Conservation (phyloP, 2,329 filamentous ascomycete species). For the Cephalotrichum gorgonifer region DNA sequence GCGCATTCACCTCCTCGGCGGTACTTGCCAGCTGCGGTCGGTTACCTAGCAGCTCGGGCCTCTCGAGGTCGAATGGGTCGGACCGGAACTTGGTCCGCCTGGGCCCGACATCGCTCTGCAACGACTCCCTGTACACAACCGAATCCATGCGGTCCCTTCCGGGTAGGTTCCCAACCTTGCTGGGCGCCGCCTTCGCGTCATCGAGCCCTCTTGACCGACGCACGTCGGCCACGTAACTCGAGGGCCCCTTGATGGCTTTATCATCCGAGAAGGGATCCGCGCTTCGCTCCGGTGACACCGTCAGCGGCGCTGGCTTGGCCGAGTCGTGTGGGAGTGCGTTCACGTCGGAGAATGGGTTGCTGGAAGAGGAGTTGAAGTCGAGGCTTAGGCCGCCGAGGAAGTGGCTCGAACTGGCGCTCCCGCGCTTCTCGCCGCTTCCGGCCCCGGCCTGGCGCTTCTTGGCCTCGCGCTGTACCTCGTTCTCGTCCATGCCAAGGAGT, state of each 20-base stretch:
- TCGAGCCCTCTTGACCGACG: slow-evolving; percentile 39
- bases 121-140: slow-evolving; percentile 27
- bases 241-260: slow-evolving; percentile 28
- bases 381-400: slow-evolving; percentile 29
- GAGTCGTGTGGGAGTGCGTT: slow-evolving; percentile 28
- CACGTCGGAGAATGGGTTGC: slow-evolving; percentile 38
- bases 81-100: slow-evolving; percentile 48
- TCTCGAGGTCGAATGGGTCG: slow-evolving; percentile 56
- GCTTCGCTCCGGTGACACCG: slow-evolving; percentile 12
- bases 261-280: slow-evolving; percentile 36
- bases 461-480: slow-evolving; percentile 25
- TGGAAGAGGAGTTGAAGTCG: slow-evolving; percentile 19
- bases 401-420: slow-evolving; percentile 23
- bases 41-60: slow-evolving; percentile 29
- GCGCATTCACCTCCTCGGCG: background rate
- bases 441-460: slow-evolving; percentile 21
- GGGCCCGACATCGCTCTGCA: slow-evolving; percentile 29
- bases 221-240: slow-evolving; percentile 35
- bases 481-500: slow-evolving; percentile 30
- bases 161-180: slow-evolving; percentile 15
- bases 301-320: slow-evolving; percentile 25
- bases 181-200: slow-evolving; percentile 8
- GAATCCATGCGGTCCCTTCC: slow-evolving; percentile 22
- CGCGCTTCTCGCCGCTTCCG: slow-evolving; percentile 13
- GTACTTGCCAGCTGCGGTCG: slow-evolving; percentile 16